A percentile compares a stretch with the other conserved stretches of the same genome.
phyloP scores from a whole-genome alignment of 1,139 yeast genomes.

The Scheffersomyces cryptocercus region DNA sequence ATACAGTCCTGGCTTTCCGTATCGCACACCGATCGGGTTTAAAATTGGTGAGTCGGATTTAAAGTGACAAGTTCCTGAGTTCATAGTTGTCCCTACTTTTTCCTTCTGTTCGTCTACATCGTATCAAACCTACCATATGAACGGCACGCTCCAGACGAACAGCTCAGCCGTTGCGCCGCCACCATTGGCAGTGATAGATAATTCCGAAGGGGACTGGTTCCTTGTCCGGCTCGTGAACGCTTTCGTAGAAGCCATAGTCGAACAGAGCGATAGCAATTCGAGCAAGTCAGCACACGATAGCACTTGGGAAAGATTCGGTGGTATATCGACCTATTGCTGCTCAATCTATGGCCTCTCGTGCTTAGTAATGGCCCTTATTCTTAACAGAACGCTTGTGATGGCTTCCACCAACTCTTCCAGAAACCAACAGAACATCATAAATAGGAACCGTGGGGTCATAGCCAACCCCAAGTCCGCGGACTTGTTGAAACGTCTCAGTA shows the following conservation, averaged over 20 bases:
- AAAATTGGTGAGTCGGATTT: no score
- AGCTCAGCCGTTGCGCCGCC: no score
- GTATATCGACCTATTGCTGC: slow-evolving; percentile 31
- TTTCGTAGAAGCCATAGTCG: slow-evolving; percentile 23
- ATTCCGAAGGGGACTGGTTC: slow-evolving; percentile 1
- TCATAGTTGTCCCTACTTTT: no score
- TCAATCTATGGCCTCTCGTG: slow-evolving; percentile 44
- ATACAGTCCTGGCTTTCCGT: no score
- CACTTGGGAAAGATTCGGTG: slow-evolving; percentile 18
- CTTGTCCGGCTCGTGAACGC: slow-evolving; percentile 15
- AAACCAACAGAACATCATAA: slow-evolving; percentile 16
- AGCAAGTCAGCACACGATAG: slow-evolving; percentile 2
- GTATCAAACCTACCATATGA: no score
- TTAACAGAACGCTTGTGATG: slow-evolving; percentile 66
- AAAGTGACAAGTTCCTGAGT: no score
- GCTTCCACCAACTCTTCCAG: slow-evolving; percentile 56
- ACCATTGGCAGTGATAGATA: no score
- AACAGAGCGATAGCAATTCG: slow-evolving; percentile 18
- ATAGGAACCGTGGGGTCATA: slow-evolving; percentile 8
- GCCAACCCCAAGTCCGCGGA: slow-evolving; percentile 18
- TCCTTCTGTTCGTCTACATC: no score
- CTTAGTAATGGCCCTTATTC: slow-evolving; percentile 62
- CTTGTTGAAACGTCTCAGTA: slow-evolving; percentile 19
- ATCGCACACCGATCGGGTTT: no score
- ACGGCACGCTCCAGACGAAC: no score